Conservation (phyloP, 2,329 filamentous ascomycete genomes). For the Aureobasidium melanogenum region DNA sequence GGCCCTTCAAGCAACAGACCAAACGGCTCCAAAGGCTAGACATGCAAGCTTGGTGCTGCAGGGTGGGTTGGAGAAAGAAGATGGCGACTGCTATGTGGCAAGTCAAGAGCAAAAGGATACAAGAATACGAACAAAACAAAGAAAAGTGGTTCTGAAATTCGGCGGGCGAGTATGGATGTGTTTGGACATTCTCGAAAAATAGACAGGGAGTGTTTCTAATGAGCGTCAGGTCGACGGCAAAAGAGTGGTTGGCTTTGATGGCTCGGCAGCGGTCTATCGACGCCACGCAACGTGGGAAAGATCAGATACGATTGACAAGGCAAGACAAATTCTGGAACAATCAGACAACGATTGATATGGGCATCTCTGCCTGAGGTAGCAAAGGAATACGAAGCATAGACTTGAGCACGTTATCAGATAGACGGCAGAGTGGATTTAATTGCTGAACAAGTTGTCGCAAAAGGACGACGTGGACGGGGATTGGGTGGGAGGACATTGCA, state of each 20-base stretch:
- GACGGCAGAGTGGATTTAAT: background rate
- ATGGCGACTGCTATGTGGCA: background rate
- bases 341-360: background rate
- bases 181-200: background rate
- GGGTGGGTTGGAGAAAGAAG: background rate
- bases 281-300: constrained; percentile 3
- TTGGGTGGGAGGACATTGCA: background rate
- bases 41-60: background rate
- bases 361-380: background rate
- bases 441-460: background rate
- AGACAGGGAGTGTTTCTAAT: background rate
- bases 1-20: background rate
- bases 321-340: background rate
- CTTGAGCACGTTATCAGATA: background rate
- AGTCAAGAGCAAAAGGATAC: too few species aligned
- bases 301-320: background rate
- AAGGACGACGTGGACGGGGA: background rate
- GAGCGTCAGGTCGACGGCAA: background rate
- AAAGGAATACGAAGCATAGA: background rate
- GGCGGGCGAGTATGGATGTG: background rate
- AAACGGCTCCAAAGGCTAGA: background rate
- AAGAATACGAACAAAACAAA: too few species aligned
- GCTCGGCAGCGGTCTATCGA: constrained; percentile 2
- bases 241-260: background rate
- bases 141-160: background rate